Conservation (phyloP, 257 asterid species). For the Rhazya stricta region DNA sequence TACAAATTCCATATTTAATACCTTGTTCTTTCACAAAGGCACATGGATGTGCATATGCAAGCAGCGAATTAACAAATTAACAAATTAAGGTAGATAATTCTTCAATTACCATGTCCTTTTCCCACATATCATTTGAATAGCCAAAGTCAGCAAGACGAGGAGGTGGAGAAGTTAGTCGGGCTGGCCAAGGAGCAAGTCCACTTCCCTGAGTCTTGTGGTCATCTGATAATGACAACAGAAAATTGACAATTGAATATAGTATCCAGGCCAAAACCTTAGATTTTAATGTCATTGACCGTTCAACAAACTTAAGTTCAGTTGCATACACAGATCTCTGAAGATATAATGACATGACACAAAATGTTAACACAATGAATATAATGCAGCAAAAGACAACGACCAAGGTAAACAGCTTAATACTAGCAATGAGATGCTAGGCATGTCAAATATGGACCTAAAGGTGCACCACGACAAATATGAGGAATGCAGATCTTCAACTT, state of each 20-base stretch:
- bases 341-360: not conserved
- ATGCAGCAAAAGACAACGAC: not conserved
- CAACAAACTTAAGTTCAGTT: not conserved
- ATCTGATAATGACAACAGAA: conserved; percentile 44
- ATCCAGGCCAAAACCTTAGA: not conserved
- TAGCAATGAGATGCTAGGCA: not conserved
- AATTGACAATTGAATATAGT: not conserved
- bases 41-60: conserved; percentile 12
- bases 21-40: conserved; percentile 2
- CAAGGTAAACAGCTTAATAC: not conserved
- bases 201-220: conserved; percentile 81
- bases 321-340: not conserved
- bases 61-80: conserved; percentile 11
- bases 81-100: not conserved
- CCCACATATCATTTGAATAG: conserved; percentile 80
- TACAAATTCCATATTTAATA: conserved; percentile 12
- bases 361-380: not conserved
- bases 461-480: not conserved
- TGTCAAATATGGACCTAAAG: not conserved
- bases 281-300: not conserved
- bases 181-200: conserved; percentile 96
- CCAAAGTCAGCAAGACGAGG: conserved; percentile 98
- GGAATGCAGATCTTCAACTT: not conserved
- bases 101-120: conserved; percentile 68
- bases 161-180: conserved; percentile 76